Evolutionary conservation across 2,329 filamentous ascomycete species (phyloP).

Genomic region (Teratosphaeria gauchensis): DNA sequence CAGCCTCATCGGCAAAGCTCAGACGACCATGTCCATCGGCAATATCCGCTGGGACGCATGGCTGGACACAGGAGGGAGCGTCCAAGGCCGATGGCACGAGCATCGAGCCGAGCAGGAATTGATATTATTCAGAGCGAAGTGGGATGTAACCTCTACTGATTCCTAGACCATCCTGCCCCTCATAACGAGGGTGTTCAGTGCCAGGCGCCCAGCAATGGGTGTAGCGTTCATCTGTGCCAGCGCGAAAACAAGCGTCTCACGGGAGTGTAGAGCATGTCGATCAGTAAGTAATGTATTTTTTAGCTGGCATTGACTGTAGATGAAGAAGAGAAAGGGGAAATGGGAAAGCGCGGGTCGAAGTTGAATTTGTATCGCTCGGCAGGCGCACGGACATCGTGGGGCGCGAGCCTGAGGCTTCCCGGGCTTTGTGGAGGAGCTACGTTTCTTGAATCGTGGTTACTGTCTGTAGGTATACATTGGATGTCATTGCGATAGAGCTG

Average conservation of each 20-base stretch:
- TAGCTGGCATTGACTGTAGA: constrained; percentile 43
- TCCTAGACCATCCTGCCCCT: constrained; percentile 54
- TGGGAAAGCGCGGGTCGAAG: constrained; percentile 12
- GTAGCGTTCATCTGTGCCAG: constrained; percentile 52
- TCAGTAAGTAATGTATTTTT: constrained; percentile 44
- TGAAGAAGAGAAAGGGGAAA: constrained; percentile 26
- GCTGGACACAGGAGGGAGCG: too few relatives aligned
- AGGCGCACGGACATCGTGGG: constrained; percentile 17
- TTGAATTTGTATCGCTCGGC: neutral
- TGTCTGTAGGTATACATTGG: neutral
- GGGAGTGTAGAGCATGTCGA: constrained; percentile 44
- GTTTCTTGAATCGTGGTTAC: constrained; percentile 9
- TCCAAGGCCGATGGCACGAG: neutral
- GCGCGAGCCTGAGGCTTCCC: constrained; percentile 1
- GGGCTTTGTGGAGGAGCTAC: constrained; percentile 10
- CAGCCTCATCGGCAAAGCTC: too few relatives aligned
- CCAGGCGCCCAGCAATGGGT: constrained; percentile 65
- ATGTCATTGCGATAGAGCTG: neutral
- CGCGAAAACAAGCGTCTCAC: constrained; percentile 53
- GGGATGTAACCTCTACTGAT: constrained; percentile 59
- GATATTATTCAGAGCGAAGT: neutral
- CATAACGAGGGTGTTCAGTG: constrained; percentile 56
- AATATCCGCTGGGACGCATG: too few relatives aligned
- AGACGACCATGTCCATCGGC: too few relatives aligned
- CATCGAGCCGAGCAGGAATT: too few relatives aligned